Percentiles rank a stretch among this genome's conserved stretches.
Evolutionary conservation across 2,329 filamentous ascomycete genomes (phyloP).

Genomic region (Exophiala aquamarina): DNA sequence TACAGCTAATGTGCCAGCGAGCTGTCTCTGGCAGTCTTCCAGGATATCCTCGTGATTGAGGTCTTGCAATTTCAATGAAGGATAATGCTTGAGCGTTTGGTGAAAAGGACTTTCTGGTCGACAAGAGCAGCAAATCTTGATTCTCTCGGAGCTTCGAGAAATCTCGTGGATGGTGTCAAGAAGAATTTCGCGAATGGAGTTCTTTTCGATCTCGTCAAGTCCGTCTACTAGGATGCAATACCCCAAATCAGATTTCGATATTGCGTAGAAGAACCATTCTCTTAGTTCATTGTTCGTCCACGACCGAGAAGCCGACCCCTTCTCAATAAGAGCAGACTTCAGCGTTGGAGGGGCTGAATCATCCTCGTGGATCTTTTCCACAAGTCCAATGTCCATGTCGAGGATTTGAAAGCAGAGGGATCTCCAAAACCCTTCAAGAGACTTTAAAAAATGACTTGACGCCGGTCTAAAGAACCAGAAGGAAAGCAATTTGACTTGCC

Average conservation of each 20-base stretch:
- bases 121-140: conserved; percentile 16
- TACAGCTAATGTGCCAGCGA: conserved; percentile 1
- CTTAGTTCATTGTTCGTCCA: conserved; percentile 10
- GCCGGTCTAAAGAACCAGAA: conserved; percentile 18
- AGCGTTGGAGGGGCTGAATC: conserved; percentile 2
- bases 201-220: conserved; percentile 6
- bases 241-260: background rate
- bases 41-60: conserved; percentile 9
- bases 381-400: background rate
- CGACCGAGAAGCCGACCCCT: conserved; percentile 4
- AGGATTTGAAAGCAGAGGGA: conserved; percentile 14
- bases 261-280: conserved; percentile 8
- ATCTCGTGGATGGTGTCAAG: background rate
- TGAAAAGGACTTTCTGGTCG: conserved; percentile 8
- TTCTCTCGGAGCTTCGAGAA: background rate
- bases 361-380: background rate
- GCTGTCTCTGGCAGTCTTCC: conserved; percentile 1
- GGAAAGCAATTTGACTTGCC: conserved; percentile 4
- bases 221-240: conserved; percentile 11
- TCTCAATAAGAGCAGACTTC: conserved; percentile 2
- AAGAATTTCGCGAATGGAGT: background rate
- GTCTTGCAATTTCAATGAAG: conserved; percentile 8
- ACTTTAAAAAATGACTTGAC: conserved; percentile 8
- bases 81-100: background rate
- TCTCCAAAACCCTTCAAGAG: conserved; percentile 12